Conservation (phyloP, 78 protist species). For the Chrysochromulina parva region DNA sequence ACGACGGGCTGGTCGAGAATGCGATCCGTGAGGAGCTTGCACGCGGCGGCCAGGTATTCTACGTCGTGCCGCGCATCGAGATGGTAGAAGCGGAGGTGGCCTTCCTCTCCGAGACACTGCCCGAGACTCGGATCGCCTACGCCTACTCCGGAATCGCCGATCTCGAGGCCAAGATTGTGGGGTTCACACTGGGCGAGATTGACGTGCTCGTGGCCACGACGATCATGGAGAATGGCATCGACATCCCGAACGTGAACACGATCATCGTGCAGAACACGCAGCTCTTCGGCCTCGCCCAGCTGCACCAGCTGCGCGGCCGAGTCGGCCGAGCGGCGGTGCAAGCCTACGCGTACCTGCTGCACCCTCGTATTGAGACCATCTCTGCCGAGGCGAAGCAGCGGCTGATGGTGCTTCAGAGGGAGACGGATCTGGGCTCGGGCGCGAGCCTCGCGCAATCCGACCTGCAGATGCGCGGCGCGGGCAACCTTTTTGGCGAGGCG, state of each 20-base stretch:
- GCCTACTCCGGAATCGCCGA: neutral
- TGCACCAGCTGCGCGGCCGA: constrained; percentile 56
- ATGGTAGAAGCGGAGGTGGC: neutral
- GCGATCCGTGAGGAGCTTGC: constrained; percentile 39
- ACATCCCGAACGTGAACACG: constrained; percentile 47
- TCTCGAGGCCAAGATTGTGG: constrained; percentile 6
- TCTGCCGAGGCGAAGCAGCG: neutral
- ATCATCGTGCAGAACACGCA: constrained; percentile 29
- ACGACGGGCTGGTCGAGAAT: neutral
- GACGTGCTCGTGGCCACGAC: constrained; percentile 44
- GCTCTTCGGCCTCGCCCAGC: constrained; percentile 40
- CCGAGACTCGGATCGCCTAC: neutral
- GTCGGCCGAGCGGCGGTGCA: constrained; percentile 37
- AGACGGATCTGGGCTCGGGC: neutral
- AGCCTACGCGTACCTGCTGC: neutral
- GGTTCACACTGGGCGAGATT: neutral
- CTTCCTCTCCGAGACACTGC: neutral
- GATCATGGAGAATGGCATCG: constrained; percentile 51
- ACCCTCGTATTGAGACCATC: neutral
- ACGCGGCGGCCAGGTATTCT: constrained; percentile 41
- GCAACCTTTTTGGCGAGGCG: constrained; percentile 32
- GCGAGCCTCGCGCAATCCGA: constrained; percentile 8
- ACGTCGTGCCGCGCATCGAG: constrained; percentile 40
- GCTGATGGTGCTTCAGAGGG: neutral
- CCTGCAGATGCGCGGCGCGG: constrained; percentile 51